Base-by-base conservation (phyloP, 1,139 yeast species). In the Blastobotrys capitulatus region DNA sequence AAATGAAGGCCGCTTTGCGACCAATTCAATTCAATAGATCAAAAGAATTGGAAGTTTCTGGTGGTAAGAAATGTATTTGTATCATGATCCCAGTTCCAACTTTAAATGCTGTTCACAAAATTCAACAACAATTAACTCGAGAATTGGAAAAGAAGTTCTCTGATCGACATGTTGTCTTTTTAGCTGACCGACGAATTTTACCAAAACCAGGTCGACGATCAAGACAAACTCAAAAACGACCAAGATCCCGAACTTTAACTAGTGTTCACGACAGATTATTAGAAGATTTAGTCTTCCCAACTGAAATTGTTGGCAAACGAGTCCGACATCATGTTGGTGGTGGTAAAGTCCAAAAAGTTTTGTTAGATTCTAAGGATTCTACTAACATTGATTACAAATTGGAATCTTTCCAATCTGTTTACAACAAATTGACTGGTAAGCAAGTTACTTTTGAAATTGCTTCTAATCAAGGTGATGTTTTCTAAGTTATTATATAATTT, bases 61-160 rank as follows among this genome's bases (percentile, higher is more conserved):
- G 96, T 74, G 97, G 97, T 78, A 92, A 92, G 85, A 89, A 89
- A 82, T 97, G 97, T 68, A 83, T 92, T 73, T 96, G 92, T 75
- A 80, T 92, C 77, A 92, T 92, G 72, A 97, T 92, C 66, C 98
- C 98, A 75, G 95, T 86, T 67, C 97, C 98, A 77, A 80, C 89
- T 68, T 84, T 92, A 74, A 69, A 80, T 65, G 84, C 86, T 65
- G 90, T 87, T 94, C 96, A 92, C 89, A 89, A 85, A 80, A 95
- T 89, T 68, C 98, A 92, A 82, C 69, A 65, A 61, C 70, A 75
- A 80, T 85, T 92, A 75, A 89, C 97, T 79, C 92, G 98, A 80
- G 98, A 92, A 82, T 87, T 92, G 75, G 98, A 92, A 81, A 92
- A 92, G 95, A 92, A 92, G 81, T 92, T 92, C 90, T 95, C 97